These are phyloP conservation scores for Solanum peruvianum DNA, from an alignment of 257 asterid genomes.

Conservation along the genomic window DNA sequence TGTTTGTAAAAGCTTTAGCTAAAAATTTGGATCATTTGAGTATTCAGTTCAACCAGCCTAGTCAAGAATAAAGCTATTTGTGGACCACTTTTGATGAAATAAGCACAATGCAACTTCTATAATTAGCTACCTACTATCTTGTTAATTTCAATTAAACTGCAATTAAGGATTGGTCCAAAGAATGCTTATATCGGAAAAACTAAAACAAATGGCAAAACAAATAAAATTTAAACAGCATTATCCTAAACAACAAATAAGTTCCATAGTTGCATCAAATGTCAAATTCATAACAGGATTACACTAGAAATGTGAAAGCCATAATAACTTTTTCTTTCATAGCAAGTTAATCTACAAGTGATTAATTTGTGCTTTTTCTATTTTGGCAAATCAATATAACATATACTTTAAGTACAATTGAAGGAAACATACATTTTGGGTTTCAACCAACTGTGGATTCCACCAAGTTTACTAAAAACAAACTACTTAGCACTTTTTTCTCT, in stretches of 20 bases:
- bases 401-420: slow-evolving; percentile 11
- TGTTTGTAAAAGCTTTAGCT: background rate
- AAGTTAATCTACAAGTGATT: background rate
- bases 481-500: background rate
- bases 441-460: background rate
- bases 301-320: background rate
- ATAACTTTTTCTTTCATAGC: background rate
- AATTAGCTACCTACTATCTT: background rate
- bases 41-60: background rate
- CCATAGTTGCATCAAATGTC: background rate
- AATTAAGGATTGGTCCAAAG: background rate
- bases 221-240: background rate
- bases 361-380: background rate
- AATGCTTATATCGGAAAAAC: background rate
- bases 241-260: background rate
- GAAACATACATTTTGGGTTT: background rate
- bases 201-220: background rate
- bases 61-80: background rate
- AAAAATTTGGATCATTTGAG: background rate
- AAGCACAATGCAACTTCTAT: background rate
- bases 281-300: background rate
- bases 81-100: background rate
- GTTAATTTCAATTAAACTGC: background rate
- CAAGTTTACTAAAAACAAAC: background rate
- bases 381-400: background rate